phyloP scores from a whole-genome alignment of 495 filamentous ascomycete genomes.

The Entonaema liquescens region DNA sequence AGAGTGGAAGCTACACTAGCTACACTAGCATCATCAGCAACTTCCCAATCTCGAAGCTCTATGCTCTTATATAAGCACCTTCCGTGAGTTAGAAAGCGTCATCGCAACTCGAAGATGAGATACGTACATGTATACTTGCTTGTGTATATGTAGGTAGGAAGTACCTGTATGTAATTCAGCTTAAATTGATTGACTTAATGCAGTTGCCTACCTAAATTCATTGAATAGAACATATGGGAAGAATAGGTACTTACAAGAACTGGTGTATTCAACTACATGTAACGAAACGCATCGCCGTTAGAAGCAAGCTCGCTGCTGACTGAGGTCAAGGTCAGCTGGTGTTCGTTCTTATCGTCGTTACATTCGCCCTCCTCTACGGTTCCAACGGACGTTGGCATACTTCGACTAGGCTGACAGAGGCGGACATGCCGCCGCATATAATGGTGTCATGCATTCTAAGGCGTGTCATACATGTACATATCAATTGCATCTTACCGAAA shows the following conservation, averaged over 20 bases:
- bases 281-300: neutral
- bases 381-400: slow-evolving; percentile 4
- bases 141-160: too few relatives aligned
- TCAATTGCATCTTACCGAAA: neutral
- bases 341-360: slow-evolving; percentile 32
- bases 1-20: neutral
- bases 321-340: slow-evolving; percentile 23
- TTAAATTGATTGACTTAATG: too few relatives aligned
- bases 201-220: too few relatives aligned
- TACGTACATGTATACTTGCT: too few relatives aligned
- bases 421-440: neutral
- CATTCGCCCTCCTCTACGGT: slow-evolving; percentile 31
- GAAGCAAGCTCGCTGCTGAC: slow-evolving; percentile 20
- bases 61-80: too few relatives aligned
- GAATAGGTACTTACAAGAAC: neutral
- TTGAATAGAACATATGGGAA: too few relatives aligned
- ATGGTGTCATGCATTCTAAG: neutral
- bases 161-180: too few relatives aligned
- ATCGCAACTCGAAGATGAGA: too few relatives aligned
- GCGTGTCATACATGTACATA: too few relatives aligned
- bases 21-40: neutral
- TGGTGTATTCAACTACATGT: neutral
- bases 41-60: too few relatives aligned
- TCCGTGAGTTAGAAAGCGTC: too few relatives aligned
- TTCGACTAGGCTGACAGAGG: neutral